Percentiles rank a stretch among this genome's conserved stretches.
Conservation (phyloP, 768 basidiomycete genomes). For the Tricholoma flavovirens region DNA sequence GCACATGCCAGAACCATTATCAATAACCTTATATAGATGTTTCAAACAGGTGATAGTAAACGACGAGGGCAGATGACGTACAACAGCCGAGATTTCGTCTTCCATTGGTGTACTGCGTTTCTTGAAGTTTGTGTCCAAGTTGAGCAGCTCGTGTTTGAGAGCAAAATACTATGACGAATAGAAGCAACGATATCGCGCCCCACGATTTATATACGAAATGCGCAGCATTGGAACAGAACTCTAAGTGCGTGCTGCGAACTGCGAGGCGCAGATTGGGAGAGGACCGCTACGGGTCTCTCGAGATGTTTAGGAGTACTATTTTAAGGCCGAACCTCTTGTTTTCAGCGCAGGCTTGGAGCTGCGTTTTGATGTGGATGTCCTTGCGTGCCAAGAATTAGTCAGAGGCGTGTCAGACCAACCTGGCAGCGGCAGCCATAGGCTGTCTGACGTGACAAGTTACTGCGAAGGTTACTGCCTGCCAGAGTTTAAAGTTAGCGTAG, state of each 20-base stretch:
- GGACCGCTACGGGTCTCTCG: neutral
- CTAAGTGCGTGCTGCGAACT: conserved; percentile 12
- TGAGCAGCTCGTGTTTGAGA: conserved; percentile 10
- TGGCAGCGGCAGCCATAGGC: too few species aligned
- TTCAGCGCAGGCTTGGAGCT: too few species aligned
- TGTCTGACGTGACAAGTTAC: too few species aligned
- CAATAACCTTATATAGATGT: conserved; percentile 55
- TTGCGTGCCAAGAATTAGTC: too few species aligned
- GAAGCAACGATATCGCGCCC: neutral
- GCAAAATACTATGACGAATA: neutral
- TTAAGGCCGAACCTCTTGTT: too few species aligned
- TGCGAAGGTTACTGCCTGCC: too few species aligned
- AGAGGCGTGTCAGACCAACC: too few species aligned
- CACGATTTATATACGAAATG: conserved; percentile 9
- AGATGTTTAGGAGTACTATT: too few species aligned
- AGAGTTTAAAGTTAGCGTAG: too few species aligned
- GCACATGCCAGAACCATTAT: conserved; percentile 99
- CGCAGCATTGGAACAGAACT: conserved; percentile 3
- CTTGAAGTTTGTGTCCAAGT: conserved; percentile 14
- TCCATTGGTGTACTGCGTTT: conserved; percentile 38
- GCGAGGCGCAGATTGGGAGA: conserved; percentile 7
- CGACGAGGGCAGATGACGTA: conserved; percentile 21
- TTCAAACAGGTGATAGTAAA: too few species aligned
- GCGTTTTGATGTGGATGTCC: too few species aligned
- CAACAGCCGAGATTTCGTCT: conserved; percentile 43